Evolutionary conservation across 306 rosid species (phyloP), one percentile per base, ranked within the genome.

Genomic region (Heteromeles arbutifolia): DNA sequence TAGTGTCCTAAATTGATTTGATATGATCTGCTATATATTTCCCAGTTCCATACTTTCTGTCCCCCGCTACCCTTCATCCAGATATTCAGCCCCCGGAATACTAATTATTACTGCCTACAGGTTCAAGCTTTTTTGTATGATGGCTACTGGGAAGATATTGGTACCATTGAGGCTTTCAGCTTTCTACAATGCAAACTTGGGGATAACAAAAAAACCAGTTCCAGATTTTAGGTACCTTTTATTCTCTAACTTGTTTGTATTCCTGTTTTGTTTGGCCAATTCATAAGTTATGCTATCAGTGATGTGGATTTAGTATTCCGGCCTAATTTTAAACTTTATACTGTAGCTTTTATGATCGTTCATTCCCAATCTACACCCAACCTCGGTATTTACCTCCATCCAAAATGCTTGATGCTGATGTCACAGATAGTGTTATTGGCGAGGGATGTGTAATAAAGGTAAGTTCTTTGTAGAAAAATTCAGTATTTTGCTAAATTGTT

Each of bases 91-190:
- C 11, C 41, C 59, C n/a, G 4, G 59, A 34, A 74, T 59, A 64
- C 76, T 84, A 65, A 72, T 58, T 77, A 26, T 66, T 70, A 28
- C 32, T 77, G 62, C 75, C 56, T n/a, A 5, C 70, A 96, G 99
- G 98, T 92, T 74, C 99, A 90, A 89, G 99, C 98, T 74, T 89
- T 90, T 87, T 81, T 96, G 80, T 92, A 90, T 71, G 99, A 96
- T 82, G 99, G 99, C 75, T 92, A 96, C 81, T 96, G 99, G 98
- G 99, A 96, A 86, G 99, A 96, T 79, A 96, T 96, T 62, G 98
- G 99, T 84, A 96, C 99, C 39, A 96, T 96, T 74, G 98, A 96
- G 80, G 99, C 99, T 77, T 32, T 32, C 34, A 32, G 6, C 34
- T 32, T 96, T 96, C 87, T 96, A 92, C 72, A 92, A 96, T 82